Conservation (phyloP, 2,329 filamentous ascomycete species). For the Paecilomyces sp. region DNA sequence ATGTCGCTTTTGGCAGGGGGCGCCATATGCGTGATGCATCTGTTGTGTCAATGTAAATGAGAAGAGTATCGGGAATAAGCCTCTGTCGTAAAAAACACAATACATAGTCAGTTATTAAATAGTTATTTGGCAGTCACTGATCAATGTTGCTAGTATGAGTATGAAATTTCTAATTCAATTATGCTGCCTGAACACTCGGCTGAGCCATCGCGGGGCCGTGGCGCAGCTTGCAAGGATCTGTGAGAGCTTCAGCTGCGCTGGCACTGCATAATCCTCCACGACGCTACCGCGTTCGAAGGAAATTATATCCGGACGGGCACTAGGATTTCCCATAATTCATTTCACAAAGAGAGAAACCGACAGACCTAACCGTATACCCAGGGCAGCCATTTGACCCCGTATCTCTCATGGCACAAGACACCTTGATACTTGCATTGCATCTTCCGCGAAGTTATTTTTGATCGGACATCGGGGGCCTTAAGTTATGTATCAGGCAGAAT, state of each 20-base stretch:
- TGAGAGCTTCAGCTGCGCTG: neutral
- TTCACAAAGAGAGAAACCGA: neutral
- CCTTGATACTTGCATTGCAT: neutral
- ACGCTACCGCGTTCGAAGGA: neutral
- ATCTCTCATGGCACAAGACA: neutral
- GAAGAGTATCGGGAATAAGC: neutral
- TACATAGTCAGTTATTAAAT: too few species aligned
- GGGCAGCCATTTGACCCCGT: neutral
- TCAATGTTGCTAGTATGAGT: neutral
- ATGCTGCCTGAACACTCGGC: neutral
- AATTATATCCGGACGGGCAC: neutral
- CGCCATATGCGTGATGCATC: neutral
- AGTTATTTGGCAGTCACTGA: too few species aligned
- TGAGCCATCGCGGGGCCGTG: neutral
- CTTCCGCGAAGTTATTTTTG: too few species aligned
- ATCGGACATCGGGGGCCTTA: too few species aligned
- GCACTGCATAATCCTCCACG: neutral
- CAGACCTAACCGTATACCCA: neutral
- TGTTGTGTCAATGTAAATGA: neutral
- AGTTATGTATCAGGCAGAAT: neutral
- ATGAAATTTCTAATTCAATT: neutral
- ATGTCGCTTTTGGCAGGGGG: conserved; percentile 49
- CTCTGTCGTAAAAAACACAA: too few species aligned
- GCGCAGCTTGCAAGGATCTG: neutral
- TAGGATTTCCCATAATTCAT: neutral